phyloP scores from a whole-genome alignment of 1,284 basidiomycete species.

The Austroboletus novae-zelandiae region DNA sequence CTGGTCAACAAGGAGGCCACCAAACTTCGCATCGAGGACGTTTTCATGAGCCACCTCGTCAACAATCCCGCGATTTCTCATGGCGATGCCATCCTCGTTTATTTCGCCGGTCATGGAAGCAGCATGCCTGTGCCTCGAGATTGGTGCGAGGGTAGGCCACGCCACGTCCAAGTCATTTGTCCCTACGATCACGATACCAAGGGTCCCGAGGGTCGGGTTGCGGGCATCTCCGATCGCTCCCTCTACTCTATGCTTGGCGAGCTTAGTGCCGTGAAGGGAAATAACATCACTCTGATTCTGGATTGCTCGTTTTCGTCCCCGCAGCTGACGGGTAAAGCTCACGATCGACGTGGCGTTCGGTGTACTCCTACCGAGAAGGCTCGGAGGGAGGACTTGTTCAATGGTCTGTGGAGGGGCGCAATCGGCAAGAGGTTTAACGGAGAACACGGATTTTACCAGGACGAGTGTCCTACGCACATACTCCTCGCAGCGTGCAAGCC shows the following conservation, averaged over 20 bases:
- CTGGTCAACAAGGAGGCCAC: slow-evolving; percentile 59
- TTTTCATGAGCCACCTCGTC: slow-evolving; percentile 56
- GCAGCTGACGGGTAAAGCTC: slow-evolving; percentile 36
- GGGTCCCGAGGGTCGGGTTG: slow-evolving; percentile 43
- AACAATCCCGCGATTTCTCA: slow-evolving; percentile 55
- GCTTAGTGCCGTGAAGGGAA: slow-evolving; percentile 53
- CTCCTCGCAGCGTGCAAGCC: slow-evolving; percentile 54
- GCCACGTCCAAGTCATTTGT: slow-evolving; percentile 56
- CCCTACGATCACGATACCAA: slow-evolving; percentile 61
- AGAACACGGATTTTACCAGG: slow-evolving; percentile 48
- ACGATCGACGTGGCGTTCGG: slow-evolving; percentile 46
- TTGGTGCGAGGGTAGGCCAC: slow-evolving; percentile 48
- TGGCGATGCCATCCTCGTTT: slow-evolving; percentile 63
- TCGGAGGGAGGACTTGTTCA: slow-evolving; percentile 49
- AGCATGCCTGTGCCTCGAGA: slow-evolving; percentile 49
- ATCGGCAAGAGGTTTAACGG: slow-evolving; percentile 36
- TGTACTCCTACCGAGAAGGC: slow-evolving; percentile 55
- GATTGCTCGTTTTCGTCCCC: slow-evolving; percentile 60
- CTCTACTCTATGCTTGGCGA: slow-evolving; percentile 56
- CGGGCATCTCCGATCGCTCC: slow-evolving; percentile 65
- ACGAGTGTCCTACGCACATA: slow-evolving; percentile 43
- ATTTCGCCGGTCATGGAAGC: slow-evolving; percentile 69
- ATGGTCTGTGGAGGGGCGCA: slow-evolving; percentile 51
- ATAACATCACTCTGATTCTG: slow-evolving; percentile 65
- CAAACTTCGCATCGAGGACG: slow-evolving; percentile 55